Conservation (phyloP, 2,329 filamentous ascomycete species). For the Leptographium radiaticola region DNA sequence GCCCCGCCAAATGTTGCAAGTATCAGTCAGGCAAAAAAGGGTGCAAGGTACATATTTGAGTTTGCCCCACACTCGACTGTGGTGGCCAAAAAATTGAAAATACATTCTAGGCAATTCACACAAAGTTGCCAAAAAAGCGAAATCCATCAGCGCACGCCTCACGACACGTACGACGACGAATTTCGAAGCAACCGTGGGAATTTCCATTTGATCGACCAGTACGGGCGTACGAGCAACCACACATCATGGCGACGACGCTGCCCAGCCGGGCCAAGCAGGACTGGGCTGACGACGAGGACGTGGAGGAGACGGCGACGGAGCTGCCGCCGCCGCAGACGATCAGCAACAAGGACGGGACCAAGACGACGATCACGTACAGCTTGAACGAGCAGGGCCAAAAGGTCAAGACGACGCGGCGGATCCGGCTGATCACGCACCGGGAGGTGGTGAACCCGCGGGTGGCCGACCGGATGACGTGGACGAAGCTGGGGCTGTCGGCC, state of each 20-base stretch:
- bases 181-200: not conserved
- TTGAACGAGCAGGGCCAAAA: slow-evolving; percentile 91
- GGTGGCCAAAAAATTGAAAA: slow-evolving; percentile 10
- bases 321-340: slow-evolving; percentile 82
- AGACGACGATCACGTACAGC: slow-evolving; percentile 82
- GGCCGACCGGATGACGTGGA: slow-evolving; percentile 84
- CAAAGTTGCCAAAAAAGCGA: slow-evolving; percentile 3
- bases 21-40: not conserved
- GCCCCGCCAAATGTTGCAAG: not conserved
- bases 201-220: no score
- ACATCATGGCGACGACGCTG: slow-evolving; percentile 9
- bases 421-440: slow-evolving; percentile 82
- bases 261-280: slow-evolving; percentile 38
- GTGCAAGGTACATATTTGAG: not conserved
- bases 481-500: slow-evolving; percentile 83
- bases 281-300: slow-evolving; percentile 94
- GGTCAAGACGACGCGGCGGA: slow-evolving; percentile 92
- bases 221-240: not conserved
- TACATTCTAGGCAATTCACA: slow-evolving; percentile 5
- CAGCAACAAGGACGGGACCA: slow-evolving; percentile 96
- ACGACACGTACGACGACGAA: not conserved
- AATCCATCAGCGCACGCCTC: not conserved
- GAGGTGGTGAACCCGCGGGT: slow-evolving; percentile 94
- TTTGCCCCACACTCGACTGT: slow-evolving; percentile 6
- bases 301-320: slow-evolving; percentile 52